Percentiles rank a stretch among this genome's conserved stretches.
Evolutionary conservation across 2,329 filamentous ascomycete genomes (phyloP).

Genomic region (Colletotrichum salicis): DNA sequence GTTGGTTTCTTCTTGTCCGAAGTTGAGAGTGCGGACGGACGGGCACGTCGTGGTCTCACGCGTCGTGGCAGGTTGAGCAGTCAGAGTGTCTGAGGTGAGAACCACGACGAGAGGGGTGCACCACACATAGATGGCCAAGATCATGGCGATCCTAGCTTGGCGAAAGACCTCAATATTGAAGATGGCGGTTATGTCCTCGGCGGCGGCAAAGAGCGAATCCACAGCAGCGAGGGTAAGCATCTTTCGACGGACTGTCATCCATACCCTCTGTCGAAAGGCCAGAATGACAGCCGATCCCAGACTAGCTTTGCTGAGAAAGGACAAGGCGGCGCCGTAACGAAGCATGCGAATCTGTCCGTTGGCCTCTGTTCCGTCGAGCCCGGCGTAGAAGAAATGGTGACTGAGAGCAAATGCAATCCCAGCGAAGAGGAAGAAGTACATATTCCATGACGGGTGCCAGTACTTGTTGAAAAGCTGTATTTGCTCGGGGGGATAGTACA

Average conservation of each 20-base stretch:
- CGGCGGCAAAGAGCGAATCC: constrained; percentile 47
- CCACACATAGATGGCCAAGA: constrained; percentile 49
- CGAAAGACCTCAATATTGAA: constrained; percentile 44
- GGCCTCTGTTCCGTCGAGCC: constrained; percentile 44
- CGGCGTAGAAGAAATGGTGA: constrained; percentile 49
- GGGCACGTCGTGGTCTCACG: constrained; percentile 43
- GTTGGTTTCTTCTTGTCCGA: constrained; percentile 46
- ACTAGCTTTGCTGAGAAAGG: constrained; percentile 49
- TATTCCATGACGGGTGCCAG: constrained; percentile 50
- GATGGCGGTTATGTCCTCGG: constrained; percentile 44
- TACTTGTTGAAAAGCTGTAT: constrained; percentile 35
- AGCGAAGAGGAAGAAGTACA: constrained; percentile 47
- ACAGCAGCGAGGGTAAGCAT: constrained; percentile 37
- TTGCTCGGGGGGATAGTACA: constrained; percentile 25
- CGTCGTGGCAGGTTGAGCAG: constrained; percentile 41
- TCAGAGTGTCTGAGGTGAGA: constrained; percentile 50
- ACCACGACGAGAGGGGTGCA: constrained; percentile 51
- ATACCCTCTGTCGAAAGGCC: constrained; percentile 39
- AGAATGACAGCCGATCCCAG: constrained; percentile 47
- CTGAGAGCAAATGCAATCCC: constrained; percentile 46
- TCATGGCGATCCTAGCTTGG: constrained; percentile 46
- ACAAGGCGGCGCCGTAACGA: constrained; percentile 48
- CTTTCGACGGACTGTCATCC: constrained; percentile 39
- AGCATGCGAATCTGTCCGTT: constrained; percentile 47
- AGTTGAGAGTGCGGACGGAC: constrained; percentile 46